A percentile compares a stretch with the other conserved stretches of the same genome.
phyloP scores from a whole-genome alignment of 345 rosid species.

The Balakata baccata region DNA sequence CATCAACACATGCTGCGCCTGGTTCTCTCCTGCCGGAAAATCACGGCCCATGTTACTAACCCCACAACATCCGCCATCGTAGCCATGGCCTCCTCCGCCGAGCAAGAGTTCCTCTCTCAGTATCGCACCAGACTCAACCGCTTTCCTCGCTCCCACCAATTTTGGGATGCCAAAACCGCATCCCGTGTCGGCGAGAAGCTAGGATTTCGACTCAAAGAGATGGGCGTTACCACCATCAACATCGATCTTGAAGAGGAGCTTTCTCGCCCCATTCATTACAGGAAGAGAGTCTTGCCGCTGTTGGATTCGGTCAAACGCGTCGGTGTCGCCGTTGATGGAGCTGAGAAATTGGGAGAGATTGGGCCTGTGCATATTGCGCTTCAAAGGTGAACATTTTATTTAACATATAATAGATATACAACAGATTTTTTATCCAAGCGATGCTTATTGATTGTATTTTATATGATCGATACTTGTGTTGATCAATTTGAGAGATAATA shows the following conservation, averaged over 20 bases:
- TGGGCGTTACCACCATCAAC: slow-evolving; percentile 51
- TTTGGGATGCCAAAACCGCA: slow-evolving; percentile 67
- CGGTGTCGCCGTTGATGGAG: slow-evolving; percentile 65
- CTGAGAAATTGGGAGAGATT: slow-evolving; percentile 42
- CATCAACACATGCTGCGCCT: slow-evolving; percentile 71
- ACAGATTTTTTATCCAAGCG: not conserved
- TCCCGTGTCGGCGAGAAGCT: slow-evolving; percentile 90
- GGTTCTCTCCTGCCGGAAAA: slow-evolving; percentile 72
- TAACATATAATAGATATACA: not conserved
- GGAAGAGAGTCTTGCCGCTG: slow-evolving; percentile 61
- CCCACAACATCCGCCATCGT: slow-evolving; percentile 59
- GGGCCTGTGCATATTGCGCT: slow-evolving; percentile 1
- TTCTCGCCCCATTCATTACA: slow-evolving; percentile 59
- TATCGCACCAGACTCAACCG: slow-evolving; percentile 61
- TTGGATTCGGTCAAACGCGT: slow-evolving; percentile 75
- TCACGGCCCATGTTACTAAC: slow-evolving; percentile 74
- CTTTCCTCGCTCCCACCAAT: slow-evolving; percentile 45
- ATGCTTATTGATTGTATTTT: not conserved
- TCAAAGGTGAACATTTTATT: not conserved
- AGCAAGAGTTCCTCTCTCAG: slow-evolving; percentile 61
- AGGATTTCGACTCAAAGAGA: slow-evolving; percentile 54
- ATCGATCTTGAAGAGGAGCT: slow-evolving; percentile 67
- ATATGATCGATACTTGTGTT: not conserved
- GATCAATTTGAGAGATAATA: not conserved
- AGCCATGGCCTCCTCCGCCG: slow-evolving; percentile 89